Evolutionary conservation across 768 basidiomycete genomes (phyloP).

Genomic region (Pisolithus orientalis): DNA sequence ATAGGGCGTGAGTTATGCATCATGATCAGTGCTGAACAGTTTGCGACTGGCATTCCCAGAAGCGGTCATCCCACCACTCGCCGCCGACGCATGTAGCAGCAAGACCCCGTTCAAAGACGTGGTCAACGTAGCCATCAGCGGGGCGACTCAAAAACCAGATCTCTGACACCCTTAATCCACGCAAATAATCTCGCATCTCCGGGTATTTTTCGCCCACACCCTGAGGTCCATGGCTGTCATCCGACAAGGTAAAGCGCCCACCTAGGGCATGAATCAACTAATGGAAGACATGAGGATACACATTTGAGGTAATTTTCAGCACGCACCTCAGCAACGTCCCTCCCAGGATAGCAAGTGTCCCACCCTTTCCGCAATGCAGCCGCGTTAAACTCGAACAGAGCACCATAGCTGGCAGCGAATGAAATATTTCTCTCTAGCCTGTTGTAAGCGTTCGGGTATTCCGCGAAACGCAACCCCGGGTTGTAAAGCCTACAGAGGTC

Average conservation of each 20-base stretch:
- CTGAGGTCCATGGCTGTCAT: constrained; percentile 91
- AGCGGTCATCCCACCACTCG: constrained; percentile 53
- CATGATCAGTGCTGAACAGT: constrained; percentile 12
- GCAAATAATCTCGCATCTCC: constrained; percentile 58
- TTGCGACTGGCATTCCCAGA: constrained; percentile 40
- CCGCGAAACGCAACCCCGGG: constrained; percentile 51
- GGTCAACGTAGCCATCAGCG: constrained; percentile 20
- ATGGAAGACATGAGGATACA: constrained; percentile 6
- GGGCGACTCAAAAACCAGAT: constrained; percentile 53
- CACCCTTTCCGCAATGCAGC: constrained; percentile 92
- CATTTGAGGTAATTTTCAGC: constrained; percentile 13
- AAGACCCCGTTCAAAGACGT: constrained; percentile 25
- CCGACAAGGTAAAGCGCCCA: constrained; percentile 82
- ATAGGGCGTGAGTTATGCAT: constrained; percentile 6
- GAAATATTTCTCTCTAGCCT: constrained; percentile 71
- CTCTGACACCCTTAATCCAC: constrained; percentile 50
- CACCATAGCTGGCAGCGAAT: constrained; percentile 74
- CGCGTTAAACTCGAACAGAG: constrained; percentile 88
- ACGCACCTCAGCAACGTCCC: constrained; percentile 69
- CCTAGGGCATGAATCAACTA: constrained; percentile 66
- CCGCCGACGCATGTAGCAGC: constrained; percentile 40
- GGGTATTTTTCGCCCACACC: constrained; percentile 85
- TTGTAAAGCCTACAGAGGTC: constrained; percentile 87
- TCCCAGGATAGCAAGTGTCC: constrained; percentile 76
- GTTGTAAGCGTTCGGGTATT: constrained; percentile 53